Evolutionary conservation across 2,329 filamentous ascomycete genomes (phyloP).

Genomic region (Aspergillus proliferans): DNA sequence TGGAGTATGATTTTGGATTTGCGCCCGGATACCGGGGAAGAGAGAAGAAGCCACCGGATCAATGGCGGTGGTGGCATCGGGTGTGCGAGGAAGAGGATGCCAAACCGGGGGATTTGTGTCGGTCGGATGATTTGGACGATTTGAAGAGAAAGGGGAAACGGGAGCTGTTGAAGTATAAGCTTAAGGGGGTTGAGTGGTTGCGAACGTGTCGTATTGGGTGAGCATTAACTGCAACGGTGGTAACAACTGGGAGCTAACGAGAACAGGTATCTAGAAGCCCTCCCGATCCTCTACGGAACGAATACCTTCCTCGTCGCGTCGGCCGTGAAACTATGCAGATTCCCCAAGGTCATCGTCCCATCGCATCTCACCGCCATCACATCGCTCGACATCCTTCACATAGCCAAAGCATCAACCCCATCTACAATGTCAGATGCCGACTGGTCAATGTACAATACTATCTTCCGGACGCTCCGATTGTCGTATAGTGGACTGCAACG

Average conservation of each 20-base stretch:
- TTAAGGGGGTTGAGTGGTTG: constrained; percentile 2
- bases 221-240: neutral
- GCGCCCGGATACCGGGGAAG: constrained; percentile 1
- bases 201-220: constrained; percentile 2
- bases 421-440: constrained; percentile 1
- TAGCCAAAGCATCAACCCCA: constrained; percentile 1
- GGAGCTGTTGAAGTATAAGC: constrained; percentile 1
- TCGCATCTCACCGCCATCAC: constrained; percentile 2
- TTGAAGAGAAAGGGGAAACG: neutral
- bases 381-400: constrained; percentile 1
- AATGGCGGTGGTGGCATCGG: constrained; percentile 5
- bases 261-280: constrained; percentile 2
- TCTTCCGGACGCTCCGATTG: constrained; percentile 1
- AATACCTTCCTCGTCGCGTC: constrained; percentile 2
- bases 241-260: neutral
- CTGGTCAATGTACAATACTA: constrained; percentile 1
- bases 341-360: constrained; percentile 1
- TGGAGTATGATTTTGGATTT: constrained; percentile 3
- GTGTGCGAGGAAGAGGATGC: constrained; percentile 2
- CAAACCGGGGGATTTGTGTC: constrained; percentile 2
- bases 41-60: constrained; percentile 3
- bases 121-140: constrained; percentile 1
- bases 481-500: neutral
- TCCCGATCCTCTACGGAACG: constrained; percentile 2
- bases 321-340: constrained; percentile 1